phyloP scores from a whole-genome alignment of 1,284 basidiomycete genomes.

The Moesziomyces globuligerus region DNA sequence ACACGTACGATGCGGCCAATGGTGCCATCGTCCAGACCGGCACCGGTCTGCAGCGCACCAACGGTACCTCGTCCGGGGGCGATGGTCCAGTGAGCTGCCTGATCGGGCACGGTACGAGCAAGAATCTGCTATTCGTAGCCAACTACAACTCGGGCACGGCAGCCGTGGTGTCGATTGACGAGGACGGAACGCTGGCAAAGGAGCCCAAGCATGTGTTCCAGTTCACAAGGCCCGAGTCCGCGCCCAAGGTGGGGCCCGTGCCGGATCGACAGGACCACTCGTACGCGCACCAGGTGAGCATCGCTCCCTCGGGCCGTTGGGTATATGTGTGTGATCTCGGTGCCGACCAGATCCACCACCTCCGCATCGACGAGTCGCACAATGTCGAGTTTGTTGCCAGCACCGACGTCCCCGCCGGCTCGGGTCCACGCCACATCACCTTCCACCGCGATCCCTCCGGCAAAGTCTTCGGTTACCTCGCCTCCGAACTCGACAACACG shows the following conservation, averaged over 20 bases:
- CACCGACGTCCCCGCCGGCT: conserved; percentile 32
- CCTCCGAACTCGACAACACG: conserved; percentile 49
- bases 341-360: conserved; percentile 53
- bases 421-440: conserved; percentile 42
- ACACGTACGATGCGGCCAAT: conserved; percentile 11
- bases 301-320: conserved; percentile 35
- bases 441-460: conserved; percentile 26
- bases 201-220: conserved; percentile 28
- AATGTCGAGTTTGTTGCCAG: conserved; percentile 15
- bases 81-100: conserved; percentile 31
- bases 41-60: background rate
- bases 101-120: conserved; percentile 25
- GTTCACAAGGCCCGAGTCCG: conserved; percentile 18
- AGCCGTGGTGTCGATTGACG: conserved; percentile 22
- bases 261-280: conserved; percentile 47
- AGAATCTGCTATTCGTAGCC: conserved; percentile 31
- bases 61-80: conserved; percentile 24
- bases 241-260: conserved; percentile 46
- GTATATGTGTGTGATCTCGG: conserved; percentile 59
- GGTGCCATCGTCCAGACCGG: conserved; percentile 15
- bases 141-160: conserved; percentile 47
- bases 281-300: conserved; percentile 56
- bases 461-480: conserved; percentile 39
- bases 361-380: conserved; percentile 7
- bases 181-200: conserved; percentile 13